Evolutionary conservation across 2,329 filamentous ascomycete species (phyloP).

Genomic region (Trichoderma sp.): DNA sequence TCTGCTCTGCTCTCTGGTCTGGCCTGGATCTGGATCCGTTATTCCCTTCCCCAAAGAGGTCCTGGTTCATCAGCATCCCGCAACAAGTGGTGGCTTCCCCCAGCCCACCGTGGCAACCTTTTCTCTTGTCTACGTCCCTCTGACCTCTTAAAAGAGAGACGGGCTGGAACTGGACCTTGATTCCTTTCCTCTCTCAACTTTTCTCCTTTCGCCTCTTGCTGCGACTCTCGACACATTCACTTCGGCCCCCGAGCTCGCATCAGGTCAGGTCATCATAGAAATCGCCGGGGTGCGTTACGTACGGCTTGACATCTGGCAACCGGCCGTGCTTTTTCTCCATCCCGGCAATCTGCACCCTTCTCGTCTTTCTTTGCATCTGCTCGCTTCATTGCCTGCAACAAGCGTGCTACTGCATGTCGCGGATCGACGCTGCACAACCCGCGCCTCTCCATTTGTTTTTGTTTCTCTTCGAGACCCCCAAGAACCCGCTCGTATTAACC

Average conservation of each 20-base stretch:
- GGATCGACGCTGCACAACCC: conserved; percentile 27
- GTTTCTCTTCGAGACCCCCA: conserved; percentile 15
- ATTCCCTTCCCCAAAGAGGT: neutral
- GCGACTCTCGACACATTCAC: neutral
- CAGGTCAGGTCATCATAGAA: neutral
- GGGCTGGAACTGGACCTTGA: neutral
- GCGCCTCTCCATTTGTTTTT: conserved; percentile 22
- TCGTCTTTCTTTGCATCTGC: conserved; percentile 9
- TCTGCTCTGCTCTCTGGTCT: neutral
- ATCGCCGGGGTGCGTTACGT: neutral
- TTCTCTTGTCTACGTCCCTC: neutral
- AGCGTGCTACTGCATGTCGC: conserved; percentile 25
- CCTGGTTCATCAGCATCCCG: neutral
- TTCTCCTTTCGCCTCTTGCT: neutral
- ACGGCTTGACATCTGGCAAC: neutral
- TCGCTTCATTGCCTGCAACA: conserved; percentile 21
- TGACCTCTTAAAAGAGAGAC: neutral
- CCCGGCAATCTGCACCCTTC: conserved; percentile 9
- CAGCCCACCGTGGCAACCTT: conserved; percentile 20
- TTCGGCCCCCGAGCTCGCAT: neutral
- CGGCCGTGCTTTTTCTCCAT: neutral
- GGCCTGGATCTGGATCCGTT: neutral
- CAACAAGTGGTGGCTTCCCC: conserved; percentile 12
- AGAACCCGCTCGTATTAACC: conserved; percentile 14
- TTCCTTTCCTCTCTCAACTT: neutral